Conservation (phyloP, 75 land plant genomes). For the Larix kaempferi region DNA sequence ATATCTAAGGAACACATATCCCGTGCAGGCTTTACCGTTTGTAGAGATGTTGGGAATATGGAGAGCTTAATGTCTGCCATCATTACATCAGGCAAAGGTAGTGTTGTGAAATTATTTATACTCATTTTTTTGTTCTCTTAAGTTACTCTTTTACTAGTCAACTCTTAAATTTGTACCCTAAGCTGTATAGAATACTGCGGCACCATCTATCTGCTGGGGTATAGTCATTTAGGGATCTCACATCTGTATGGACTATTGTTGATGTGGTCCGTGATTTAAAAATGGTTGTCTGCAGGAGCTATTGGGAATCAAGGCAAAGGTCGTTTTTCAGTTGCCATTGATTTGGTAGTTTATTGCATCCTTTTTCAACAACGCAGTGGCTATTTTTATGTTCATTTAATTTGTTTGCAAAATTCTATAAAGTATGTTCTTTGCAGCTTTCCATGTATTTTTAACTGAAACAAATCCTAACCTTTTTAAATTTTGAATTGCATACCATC, state of each 20-base stretch:
- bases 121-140: neutral
- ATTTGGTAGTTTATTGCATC: conserved; percentile 39
- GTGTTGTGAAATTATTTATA: neutral
- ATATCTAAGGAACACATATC: neutral
- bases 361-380: neutral
- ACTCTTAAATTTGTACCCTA: neutral
- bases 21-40: conserved; percentile 12
- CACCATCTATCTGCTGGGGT: neutral
- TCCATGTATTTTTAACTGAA: neutral
- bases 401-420: too few relatives aligned
- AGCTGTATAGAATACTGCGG: neutral
- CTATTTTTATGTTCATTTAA: neutral
- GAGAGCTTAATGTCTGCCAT: conserved; percentile 30
- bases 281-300: conserved; percentile 25
- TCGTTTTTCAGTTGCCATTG: conserved; percentile 63
- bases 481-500: neutral
- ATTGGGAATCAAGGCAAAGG: conserved; percentile 27
- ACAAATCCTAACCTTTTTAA: neutral
- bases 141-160: neutral
- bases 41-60: conserved; percentile 32
- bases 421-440: neutral
- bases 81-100: conserved; percentile 49
- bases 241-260: neutral
- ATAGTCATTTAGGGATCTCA: neutral
- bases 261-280: neutral